Conservation (phyloP, 805 yeast genomes). For the Hanseniaspora singularis region DNA sequence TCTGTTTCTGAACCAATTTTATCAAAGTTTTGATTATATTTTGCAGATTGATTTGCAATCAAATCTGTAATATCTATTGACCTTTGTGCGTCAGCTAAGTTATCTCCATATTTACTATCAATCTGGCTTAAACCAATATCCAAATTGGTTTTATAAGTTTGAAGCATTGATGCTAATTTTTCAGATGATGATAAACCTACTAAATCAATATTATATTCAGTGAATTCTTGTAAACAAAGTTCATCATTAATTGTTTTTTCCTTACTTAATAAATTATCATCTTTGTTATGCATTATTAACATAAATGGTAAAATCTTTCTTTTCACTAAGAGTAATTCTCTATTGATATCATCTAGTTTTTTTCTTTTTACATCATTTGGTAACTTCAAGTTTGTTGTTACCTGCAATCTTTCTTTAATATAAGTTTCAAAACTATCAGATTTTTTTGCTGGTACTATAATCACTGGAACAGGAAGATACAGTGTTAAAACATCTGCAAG, state of each 20-base stretch:
- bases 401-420: constrained; percentile 1
- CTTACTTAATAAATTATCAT: not conserved
- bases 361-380: constrained; percentile 13
- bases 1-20: not conserved
- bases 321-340: not conserved
- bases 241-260: not conserved
- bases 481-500: constrained; percentile 24
- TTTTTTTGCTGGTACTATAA: constrained; percentile 24
- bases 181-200: constrained; percentile 15
- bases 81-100: not conserved
- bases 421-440: constrained; percentile 23
- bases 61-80: constrained; percentile 10
- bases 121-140: constrained; percentile 16
- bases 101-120: constrained; percentile 12
- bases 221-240: constrained; percentile 6
- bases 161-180: constrained; percentile 19
- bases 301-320: constrained; percentile 6
- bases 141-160: constrained; percentile 19
- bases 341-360: constrained; percentile 4
- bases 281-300: not conserved
- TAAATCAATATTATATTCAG: not conserved
- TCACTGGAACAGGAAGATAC: constrained; percentile 25
- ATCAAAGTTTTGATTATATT: constrained; percentile 10
- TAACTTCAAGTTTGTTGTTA: constrained; percentile 16
- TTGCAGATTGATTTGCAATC: constrained; percentile 13